Percentiles rank a stretch among this genome's conserved stretches.
These are phyloP conservation scores for Aegilops umbellulata DNA, from an alignment of 176 grass and related monocot species.

Conservation along the genomic window DNA sequence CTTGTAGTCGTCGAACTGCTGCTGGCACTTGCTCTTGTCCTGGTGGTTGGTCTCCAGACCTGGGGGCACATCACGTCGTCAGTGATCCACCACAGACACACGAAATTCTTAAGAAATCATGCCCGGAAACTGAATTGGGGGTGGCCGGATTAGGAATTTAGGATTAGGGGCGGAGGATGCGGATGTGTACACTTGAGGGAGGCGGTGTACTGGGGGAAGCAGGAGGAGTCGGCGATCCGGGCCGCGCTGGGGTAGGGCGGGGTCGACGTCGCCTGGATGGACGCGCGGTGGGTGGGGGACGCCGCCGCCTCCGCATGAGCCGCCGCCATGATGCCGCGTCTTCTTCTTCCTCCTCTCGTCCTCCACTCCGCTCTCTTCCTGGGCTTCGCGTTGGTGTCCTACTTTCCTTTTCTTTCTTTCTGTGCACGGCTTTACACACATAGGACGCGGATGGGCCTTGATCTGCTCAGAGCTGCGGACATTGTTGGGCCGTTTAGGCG, in stretches of 20 bases:
- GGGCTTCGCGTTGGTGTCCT: background rate
- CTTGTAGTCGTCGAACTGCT: slow-evolving; percentile 88
- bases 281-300: slow-evolving; percentile 30
- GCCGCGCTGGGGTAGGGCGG: slow-evolving; percentile 61
- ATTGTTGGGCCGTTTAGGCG: background rate
- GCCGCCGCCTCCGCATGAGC: slow-evolving; percentile 22
- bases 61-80: background rate
- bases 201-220: slow-evolving; percentile 83
- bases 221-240: slow-evolving; percentile 67
- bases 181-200: slow-evolving; percentile 76
- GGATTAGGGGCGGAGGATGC: background rate
- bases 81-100: background rate
- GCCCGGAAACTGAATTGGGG: background rate
- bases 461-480: too few relatives aligned
- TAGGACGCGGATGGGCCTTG: background rate
- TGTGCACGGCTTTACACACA: background rate
- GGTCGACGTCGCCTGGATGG: slow-evolving; percentile 26
- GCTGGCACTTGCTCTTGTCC: slow-evolving; percentile 89
- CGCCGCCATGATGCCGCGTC: slow-evolving; percentile 41
- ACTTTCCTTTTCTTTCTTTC: background rate
- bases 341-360: background rate
- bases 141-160: background rate
- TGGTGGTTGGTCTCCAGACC: slow-evolving; percentile 69
- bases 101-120: background rate
- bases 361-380: background rate